These are phyloP conservation scores for Lenwebbia sp. DNA, from an alignment of 345 rosid species.

Conservation along the genomic window DNA sequence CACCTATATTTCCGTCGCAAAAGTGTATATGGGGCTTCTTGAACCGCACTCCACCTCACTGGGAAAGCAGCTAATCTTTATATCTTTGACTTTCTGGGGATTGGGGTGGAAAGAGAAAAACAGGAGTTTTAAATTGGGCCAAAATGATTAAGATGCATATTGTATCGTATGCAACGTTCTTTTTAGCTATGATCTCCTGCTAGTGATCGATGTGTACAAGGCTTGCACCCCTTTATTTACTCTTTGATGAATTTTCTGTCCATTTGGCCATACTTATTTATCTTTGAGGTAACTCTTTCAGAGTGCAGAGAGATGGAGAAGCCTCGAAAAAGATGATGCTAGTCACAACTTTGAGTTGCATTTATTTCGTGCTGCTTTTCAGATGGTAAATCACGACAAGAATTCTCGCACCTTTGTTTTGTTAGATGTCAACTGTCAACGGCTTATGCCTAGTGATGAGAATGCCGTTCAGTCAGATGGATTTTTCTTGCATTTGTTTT, in stretches of 20 bases:
- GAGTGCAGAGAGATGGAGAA: conserved; percentile 96
- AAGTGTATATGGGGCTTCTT: neutral
- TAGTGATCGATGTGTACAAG: neutral
- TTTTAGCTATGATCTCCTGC: neutral
- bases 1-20: neutral
- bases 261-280: neutral
- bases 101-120: neutral
- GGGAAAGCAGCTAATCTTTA: neutral
- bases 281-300: conserved; percentile 8
- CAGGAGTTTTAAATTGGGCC: neutral
- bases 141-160: neutral
- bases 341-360: conserved; percentile 82
- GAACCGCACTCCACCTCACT: neutral
- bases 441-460: neutral
- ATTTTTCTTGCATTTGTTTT: neutral
- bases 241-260: neutral
- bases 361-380: conserved; percentile 89
- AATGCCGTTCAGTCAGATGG: neutral
- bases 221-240: neutral
- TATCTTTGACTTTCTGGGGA: neutral
- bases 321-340: conserved; percentile 59
- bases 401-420: neutral
- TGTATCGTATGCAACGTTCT: neutral
- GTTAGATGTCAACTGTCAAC: neutral
- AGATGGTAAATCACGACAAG: conserved; percentile 38